Percentiles rank a stretch among this genome's conserved stretches.
Evolutionary conservation across 2,329 filamentous ascomycete genomes (phyloP).

Genomic region (Trichoderma atroviride): DNA sequence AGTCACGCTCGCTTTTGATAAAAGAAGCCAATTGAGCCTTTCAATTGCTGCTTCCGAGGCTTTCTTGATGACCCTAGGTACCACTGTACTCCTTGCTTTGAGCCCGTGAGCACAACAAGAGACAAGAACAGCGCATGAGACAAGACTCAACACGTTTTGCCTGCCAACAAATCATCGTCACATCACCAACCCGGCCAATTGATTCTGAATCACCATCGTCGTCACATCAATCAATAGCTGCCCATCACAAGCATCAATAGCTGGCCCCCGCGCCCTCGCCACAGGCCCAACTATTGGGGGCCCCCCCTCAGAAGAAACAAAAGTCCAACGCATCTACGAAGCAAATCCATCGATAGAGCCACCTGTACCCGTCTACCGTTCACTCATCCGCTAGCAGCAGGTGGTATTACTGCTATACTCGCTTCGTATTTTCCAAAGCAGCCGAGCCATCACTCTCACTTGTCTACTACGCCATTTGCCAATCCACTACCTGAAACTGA

Average conservation of each 20-base stretch:
- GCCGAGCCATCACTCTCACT: background rate
- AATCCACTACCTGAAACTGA: conserved; percentile 22
- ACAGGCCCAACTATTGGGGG: background rate
- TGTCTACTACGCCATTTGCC: background rate
- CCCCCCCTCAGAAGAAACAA: background rate
- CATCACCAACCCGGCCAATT: background rate
- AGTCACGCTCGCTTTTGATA: background rate
- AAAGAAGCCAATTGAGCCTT: background rate
- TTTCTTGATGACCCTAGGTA: background rate
- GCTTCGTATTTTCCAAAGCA: background rate
- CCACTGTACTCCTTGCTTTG: conserved; percentile 3
- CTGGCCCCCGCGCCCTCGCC: conserved; percentile 3
- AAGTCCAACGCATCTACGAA: background rate
- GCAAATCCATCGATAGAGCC: background rate
- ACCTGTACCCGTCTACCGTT: background rate
- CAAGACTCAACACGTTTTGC: background rate
- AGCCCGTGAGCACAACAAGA: background rate
- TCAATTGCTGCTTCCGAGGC: background rate
- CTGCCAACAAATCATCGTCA: background rate
- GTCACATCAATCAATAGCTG: background rate
- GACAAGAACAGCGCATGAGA: conserved; percentile 6
- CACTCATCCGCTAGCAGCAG: background rate
- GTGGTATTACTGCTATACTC: background rate
- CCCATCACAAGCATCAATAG: conserved; percentile 3
- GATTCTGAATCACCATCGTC: background rate